Percentiles rank a stretch among this genome's conserved stretches.
Conservation (phyloP, 345 rosid genomes). For the Euphorbia pulcherrima region DNA sequence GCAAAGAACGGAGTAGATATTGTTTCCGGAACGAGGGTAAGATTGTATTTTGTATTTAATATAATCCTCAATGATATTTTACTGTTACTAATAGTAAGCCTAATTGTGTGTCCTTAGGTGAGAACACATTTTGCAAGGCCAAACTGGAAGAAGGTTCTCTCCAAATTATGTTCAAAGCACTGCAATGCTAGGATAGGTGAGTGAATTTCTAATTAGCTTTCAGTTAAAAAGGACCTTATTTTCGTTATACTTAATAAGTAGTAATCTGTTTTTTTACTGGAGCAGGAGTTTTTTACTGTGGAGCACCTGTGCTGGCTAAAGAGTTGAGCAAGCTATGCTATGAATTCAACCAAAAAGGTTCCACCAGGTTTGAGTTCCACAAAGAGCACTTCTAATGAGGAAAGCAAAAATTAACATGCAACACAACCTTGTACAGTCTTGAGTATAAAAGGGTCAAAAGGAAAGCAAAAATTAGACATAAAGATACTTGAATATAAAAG, state of each 20-base stretch:
- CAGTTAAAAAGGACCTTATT: background rate
- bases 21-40: slow-evolving; percentile 92
- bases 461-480: background rate
- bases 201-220: slow-evolving; percentile 10
- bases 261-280: slow-evolving; percentile 13
- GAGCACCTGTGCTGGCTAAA: slow-evolving; percentile 85
- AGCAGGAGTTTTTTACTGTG: slow-evolving; percentile 98
- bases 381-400: slow-evolving; percentile 72
- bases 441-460: background rate
- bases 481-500: background rate
- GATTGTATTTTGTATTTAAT: background rate
- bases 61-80: background rate
- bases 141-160: slow-evolving; percentile 83
- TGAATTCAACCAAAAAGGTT: slow-evolving; percentile 87
- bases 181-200: slow-evolving; percentile 81
- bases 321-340: slow-evolving; percentile 86
- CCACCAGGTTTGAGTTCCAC: slow-evolving; percentile 95
- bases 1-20: slow-evolving; percentile 97
- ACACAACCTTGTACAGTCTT: slow-evolving; percentile 31
- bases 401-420: background rate
- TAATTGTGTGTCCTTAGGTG: slow-evolving; percentile 42
- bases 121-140: slow-evolving; percentile 97
- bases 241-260: background rate
- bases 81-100: background rate
- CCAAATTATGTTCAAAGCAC: slow-evolving; percentile 86